These are phyloP conservation scores for Saturnispora zaruensis DNA, from an alignment of 805 yeast species.

Conservation along the genomic window DNA sequence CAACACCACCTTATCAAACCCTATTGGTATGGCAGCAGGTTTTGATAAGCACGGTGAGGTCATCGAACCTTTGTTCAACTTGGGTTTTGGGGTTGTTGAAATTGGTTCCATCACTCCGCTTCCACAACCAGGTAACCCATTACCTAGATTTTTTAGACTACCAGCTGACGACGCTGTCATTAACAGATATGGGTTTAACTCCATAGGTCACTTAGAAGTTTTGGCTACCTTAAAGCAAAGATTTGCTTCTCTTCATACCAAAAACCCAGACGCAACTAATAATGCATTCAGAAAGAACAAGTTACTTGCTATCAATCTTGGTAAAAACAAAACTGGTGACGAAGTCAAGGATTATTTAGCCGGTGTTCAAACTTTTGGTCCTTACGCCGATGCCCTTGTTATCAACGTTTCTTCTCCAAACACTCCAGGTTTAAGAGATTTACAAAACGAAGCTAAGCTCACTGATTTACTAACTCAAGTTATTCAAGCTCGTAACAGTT, in stretches of 20 bases:
- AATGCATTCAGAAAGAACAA: conserved; percentile 51
- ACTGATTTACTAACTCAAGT: conserved; percentile 59
- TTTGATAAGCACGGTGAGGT: conserved; percentile 91
- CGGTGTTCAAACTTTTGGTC: conserved; percentile 78
- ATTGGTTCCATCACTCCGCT: conserved; percentile 88
- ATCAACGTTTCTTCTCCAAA: conserved; percentile 93
- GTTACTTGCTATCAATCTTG: conserved; percentile 75
- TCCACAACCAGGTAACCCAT: conserved; percentile 93
- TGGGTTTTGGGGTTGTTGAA: conserved; percentile 86
- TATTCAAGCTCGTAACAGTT: conserved; percentile 54
- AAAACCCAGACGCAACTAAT: conserved; percentile 17
- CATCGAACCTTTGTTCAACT: conserved; percentile 65
- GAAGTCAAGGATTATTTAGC: conserved; percentile 77
- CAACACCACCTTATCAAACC: conserved; percentile 57
- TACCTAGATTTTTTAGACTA: conserved; percentile 83
- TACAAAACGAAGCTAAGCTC: conserved; percentile 71
- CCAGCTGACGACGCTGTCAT: conserved; percentile 83
- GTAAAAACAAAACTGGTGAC: conserved; percentile 89
- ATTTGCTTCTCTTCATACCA: conserved; percentile 34
- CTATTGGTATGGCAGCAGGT: conserved; percentile 94
- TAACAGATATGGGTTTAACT: conserved; percentile 91
- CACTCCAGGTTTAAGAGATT: conserved; percentile 86
- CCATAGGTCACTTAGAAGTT: conserved; percentile 76
- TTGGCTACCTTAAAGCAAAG: conserved; percentile 60
- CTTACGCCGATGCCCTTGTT: conserved; percentile 80